These are phyloP conservation scores for Arxiozyma heterogenica DNA, from an alignment of 1,139 yeast genomes.

Conservation along the genomic window DNA sequence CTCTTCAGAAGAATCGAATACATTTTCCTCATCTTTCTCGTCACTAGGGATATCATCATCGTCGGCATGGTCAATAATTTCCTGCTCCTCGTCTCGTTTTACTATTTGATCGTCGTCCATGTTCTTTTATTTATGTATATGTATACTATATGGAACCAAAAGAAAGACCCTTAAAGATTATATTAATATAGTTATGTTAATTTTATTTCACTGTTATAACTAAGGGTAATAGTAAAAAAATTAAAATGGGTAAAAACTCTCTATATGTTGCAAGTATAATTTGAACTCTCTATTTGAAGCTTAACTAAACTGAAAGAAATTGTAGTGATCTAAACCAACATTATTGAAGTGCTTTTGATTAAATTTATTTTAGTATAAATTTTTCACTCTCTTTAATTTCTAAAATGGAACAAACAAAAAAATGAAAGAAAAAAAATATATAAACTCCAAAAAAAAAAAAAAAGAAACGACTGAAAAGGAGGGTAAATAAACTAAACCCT, in stretches of 20 bases:
- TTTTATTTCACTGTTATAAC: too few relatives aligned
- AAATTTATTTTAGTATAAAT: too few relatives aligned
- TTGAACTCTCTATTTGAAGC: too few relatives aligned
- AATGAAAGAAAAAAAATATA: neutral
- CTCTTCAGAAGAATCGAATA: constrained; percentile 62
- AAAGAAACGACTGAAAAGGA: neutral
- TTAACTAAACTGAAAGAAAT: too few relatives aligned
- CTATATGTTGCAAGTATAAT: too few relatives aligned
- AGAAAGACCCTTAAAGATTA: too few relatives aligned
- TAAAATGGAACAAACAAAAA: neutral
- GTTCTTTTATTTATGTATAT: neutral
- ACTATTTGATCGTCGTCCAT: constrained; percentile 10
- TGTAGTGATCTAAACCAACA: too few relatives aligned
- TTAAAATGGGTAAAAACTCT: too few relatives aligned
- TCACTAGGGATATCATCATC: constrained; percentile 32
- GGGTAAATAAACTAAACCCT: neutral
- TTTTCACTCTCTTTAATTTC: neutral
- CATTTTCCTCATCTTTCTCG: constrained; percentile 40
- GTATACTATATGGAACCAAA: too few relatives aligned
- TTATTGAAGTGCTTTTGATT: too few relatives aligned
- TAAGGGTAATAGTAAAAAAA: too few relatives aligned
- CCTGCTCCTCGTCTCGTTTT: constrained; percentile 24
- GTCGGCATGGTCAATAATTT: constrained; percentile 25
- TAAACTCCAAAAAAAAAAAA: neutral
- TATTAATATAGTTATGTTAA: too few relatives aligned